These are phyloP conservation scores for Erucastrum elatum DNA, from an alignment of 345 rosid species.

Conservation along the genomic window DNA sequence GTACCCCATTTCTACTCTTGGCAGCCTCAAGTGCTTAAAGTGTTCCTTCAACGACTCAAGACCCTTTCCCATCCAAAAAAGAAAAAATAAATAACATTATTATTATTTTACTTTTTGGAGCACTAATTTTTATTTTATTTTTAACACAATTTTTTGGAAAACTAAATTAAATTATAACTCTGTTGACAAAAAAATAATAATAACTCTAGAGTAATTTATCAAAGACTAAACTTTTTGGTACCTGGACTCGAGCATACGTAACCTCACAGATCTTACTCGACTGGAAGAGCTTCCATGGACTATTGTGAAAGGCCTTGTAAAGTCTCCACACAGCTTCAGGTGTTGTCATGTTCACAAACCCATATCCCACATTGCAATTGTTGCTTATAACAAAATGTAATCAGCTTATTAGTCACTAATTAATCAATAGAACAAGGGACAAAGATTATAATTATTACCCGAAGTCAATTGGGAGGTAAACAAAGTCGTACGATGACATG, in stretches of 20 bases:
- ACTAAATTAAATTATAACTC: neutral
- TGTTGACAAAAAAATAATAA: too few species aligned
- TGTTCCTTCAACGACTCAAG: constrained; percentile 73
- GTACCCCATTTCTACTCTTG: constrained; percentile 60
- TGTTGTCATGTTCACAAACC: constrained; percentile 96
- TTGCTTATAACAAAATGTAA: constrained; percentile 42
- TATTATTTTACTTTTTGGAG: neutral
- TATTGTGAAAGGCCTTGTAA: constrained; percentile 77
- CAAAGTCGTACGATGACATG: constrained; percentile 82
- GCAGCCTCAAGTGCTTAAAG: constrained; percentile 78
- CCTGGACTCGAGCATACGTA: constrained; percentile 92
- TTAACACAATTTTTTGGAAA: too few species aligned
- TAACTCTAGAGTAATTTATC: neutral
- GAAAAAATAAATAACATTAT: neutral
- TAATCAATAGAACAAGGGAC: too few species aligned
- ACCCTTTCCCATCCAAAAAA: neutral
- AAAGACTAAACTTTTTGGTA: neutral
- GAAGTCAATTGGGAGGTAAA: constrained; percentile 95
- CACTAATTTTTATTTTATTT: too few species aligned
- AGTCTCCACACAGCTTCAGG: constrained; percentile 74
- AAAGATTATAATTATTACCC: constrained; percentile 47
- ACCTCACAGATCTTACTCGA: constrained; percentile 86
- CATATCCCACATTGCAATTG: constrained; percentile 96
- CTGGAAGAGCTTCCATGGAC: constrained; percentile 75
- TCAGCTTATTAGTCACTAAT: neutral